Percentiles rank a stretch among this genome's conserved stretches.
These are phyloP conservation scores for Triticum monococcum DNA, from an alignment of 176 grass and related monocot species.

Conservation along the genomic window DNA sequence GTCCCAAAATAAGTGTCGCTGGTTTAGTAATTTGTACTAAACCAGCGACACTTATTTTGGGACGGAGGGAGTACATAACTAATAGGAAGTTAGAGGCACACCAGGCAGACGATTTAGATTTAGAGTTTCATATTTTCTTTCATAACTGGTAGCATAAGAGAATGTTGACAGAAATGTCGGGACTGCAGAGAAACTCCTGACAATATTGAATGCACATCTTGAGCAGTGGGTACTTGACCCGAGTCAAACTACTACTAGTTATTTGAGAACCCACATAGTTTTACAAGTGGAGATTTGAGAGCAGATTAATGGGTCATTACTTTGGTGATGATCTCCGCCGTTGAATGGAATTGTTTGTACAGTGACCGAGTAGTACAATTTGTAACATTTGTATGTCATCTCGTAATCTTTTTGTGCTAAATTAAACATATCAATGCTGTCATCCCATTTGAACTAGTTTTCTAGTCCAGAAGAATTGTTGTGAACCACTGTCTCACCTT, in stretches of 20 bases:
- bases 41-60: no score
- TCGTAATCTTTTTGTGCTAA: not conserved
- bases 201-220: not conserved
- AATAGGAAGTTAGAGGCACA: not conserved
- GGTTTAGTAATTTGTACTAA: no score
- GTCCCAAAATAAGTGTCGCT: no score
- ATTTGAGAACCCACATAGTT: not conserved
- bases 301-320: not conserved
- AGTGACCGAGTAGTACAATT: not conserved
- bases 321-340: not conserved
- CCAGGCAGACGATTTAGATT: not conserved
- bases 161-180: conserved; percentile 10
- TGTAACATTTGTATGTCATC: not conserved
- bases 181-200: not conserved
- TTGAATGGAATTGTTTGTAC: not conserved
- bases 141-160: not conserved
- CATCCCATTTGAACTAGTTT: not conserved
- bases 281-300: not conserved
- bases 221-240: not conserved
- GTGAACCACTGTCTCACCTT: not conserved
- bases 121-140: not conserved
- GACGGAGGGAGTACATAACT: not conserved
- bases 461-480: not conserved
- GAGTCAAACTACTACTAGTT: not conserved
- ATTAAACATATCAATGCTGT: not conserved